Percentiles rank a stretch among this genome's conserved stretches.
Conservation (phyloP, 2,329 filamentous ascomycete genomes). For the Neopestalotiopsis rosae region DNA sequence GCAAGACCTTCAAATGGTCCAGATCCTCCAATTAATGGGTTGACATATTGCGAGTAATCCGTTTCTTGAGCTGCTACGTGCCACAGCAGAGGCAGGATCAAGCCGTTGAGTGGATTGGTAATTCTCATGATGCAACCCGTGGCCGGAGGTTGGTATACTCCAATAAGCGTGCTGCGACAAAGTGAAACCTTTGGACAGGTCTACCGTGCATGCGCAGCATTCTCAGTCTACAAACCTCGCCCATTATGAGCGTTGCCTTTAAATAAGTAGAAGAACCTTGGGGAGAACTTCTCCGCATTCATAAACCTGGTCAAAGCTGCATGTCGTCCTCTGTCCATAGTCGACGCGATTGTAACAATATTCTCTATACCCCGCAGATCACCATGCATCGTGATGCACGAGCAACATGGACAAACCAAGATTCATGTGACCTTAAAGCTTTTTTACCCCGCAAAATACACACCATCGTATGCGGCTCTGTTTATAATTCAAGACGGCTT, state of each 20-base stretch:
- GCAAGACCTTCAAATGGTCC: constrained; percentile 16
- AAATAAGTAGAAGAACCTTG: neutral
- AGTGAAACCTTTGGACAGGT: neutral
- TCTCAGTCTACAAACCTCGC: neutral
- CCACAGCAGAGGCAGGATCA: neutral
- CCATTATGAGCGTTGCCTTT: neutral
- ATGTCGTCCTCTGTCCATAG: neutral
- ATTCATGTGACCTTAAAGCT: neutral
- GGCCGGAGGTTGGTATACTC: neutral
- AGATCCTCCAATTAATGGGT: constrained; percentile 46
- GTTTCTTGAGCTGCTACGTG: constrained; percentile 1
- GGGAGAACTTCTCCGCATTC: neutral
- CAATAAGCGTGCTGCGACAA: neutral
- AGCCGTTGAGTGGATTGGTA: neutral
- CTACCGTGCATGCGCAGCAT: no score
- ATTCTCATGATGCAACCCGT: neutral
- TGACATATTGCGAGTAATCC: constrained; percentile 50
- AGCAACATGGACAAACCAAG: neutral
- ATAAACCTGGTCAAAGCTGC: neutral
- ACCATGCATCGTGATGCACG: neutral
- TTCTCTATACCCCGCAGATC: neutral
- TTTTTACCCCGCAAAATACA: neutral
- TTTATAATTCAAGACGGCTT: neutral
- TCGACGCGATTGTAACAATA: no score
- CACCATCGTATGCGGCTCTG: neutral